Base-by-base conservation (phyloP, 2,329 filamentous ascomycete genomes). In the Massarina eburnea region DNA sequence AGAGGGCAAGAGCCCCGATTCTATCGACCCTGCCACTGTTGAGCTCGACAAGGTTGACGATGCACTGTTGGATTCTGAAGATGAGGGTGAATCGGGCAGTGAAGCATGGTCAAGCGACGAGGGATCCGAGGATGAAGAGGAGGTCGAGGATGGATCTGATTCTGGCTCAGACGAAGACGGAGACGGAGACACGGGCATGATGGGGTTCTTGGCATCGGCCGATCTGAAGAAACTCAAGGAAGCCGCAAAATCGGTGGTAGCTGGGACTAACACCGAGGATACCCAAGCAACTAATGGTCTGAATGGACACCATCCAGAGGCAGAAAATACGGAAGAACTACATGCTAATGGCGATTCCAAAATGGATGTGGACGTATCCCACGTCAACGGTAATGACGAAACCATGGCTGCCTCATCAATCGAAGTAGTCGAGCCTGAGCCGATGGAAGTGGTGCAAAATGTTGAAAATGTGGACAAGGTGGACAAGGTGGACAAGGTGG, bases 271-370 rank as follows among this genome's bases (percentile, higher is more conserved):
- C 10, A 74, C 74, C n/a, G 73, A 73, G 3, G 75, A 57, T 4
- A 51, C 58, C 9, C 43, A 41, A 19, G 30, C 42, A 2, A 36
- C 36, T 3, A 54, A 58, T 21, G 51, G 52, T 7, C 29, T 49
- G 2, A 64, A 66, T 29, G 57, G 61, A 15, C 49, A 70, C 21
- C 66, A 68, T 7, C 70, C 67, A 1, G 71, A 70, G 4, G 76
- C 75, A 19, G 67, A 65, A 18, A 63, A 73, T 14, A 71, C 71
- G 10, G 73, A 73, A 6, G 74, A 74, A 7, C 76, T 46, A 7
- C 46, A 52, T 4, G 12, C 43, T 3, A 59, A 63, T 40, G 58
- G 54, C 35, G 35, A 38, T 12, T 14, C 43, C 47, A 26, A 35
- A 42, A 33, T 38, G 15, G 44, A 52, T 9, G 39, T 32, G 7